A percentile compares a stretch with the other conserved stretches of the same genome.
Conservation (phyloP, 2,329 filamentous ascomycete genomes). For the Verticillium albo-atrum region DNA sequence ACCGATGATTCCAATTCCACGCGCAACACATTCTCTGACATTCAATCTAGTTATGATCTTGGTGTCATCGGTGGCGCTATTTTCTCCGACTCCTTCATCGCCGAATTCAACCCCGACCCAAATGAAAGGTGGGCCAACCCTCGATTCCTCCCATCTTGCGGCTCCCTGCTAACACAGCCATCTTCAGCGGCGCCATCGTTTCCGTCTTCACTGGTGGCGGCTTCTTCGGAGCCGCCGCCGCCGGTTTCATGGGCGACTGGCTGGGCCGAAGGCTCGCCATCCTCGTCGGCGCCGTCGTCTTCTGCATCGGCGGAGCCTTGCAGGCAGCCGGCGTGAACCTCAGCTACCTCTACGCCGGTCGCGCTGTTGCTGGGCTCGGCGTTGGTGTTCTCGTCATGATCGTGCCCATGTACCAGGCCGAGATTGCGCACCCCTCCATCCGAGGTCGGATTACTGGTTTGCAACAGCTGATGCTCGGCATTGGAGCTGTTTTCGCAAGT, state of each 20-base stretch:
- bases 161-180: background rate
- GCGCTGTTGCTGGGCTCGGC: constrained; percentile 62
- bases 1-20: too few species aligned
- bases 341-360: constrained; percentile 63
- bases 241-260: constrained; percentile 58
- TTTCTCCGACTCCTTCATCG: constrained; percentile 38
- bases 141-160: too few species aligned
- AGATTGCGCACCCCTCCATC: constrained; percentile 73
- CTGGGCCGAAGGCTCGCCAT: constrained; percentile 71
- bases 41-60: constrained; percentile 52
- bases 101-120: constrained; percentile 27
- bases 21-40: too few species aligned
- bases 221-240: constrained; percentile 63
- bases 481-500: constrained; percentile 70
- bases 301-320: constrained; percentile 66
- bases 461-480: constrained; percentile 78
- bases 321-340: constrained; percentile 62
- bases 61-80: constrained; percentile 49
- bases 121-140: background rate
- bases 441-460: constrained; percentile 69
- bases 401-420: constrained; percentile 68
- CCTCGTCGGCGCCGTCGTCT: constrained; percentile 62
- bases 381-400: constrained; percentile 37
- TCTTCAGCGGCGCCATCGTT: constrained; percentile 7
- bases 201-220: constrained; percentile 76